phyloP scores from a whole-genome alignment of 2,329 filamentous ascomycete genomes.

The Clarireedia sp. region DNA sequence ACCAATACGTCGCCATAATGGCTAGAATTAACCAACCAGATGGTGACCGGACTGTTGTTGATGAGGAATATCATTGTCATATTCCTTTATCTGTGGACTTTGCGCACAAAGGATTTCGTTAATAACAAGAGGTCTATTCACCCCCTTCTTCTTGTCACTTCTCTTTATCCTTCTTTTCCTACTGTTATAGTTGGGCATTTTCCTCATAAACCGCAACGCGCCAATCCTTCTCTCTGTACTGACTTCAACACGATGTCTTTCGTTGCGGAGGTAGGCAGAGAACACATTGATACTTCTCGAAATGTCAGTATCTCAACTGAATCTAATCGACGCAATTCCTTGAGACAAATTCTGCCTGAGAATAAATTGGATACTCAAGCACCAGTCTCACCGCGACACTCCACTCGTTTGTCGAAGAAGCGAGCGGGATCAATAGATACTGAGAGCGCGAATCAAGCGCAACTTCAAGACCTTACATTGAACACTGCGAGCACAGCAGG shows the following conservation, averaged over 20 bases:
- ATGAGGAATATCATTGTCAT: constrained; percentile 29
- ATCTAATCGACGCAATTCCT: constrained; percentile 22
- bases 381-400: constrained; percentile 20
- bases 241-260: constrained; percentile 21
- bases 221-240: background rate
- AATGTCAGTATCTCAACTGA: constrained; percentile 26
- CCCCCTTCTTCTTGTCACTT: constrained; percentile 13
- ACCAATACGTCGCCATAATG: constrained; percentile 22
- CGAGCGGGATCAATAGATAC: constrained; percentile 27
- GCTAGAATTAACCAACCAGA: constrained; percentile 25
- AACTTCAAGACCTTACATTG: constrained; percentile 24
- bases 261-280: constrained; percentile 12
- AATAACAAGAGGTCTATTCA: constrained; percentile 28
- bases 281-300: constrained; percentile 17
- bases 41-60: constrained; percentile 18
- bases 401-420: constrained; percentile 27
- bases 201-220: background rate
- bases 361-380: constrained; percentile 20
- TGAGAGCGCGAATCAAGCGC: constrained; percentile 24
- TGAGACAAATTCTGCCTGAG: constrained; percentile 19
- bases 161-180: constrained; percentile 11
- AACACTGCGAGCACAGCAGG: constrained; percentile 22
- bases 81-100: constrained; percentile 23
- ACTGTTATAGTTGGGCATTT: constrained; percentile 10
- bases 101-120: constrained; percentile 27